phyloP scores from a whole-genome alignment of 2,329 filamentous ascomycete genomes.

The Diaporthe batatas region DNA sequence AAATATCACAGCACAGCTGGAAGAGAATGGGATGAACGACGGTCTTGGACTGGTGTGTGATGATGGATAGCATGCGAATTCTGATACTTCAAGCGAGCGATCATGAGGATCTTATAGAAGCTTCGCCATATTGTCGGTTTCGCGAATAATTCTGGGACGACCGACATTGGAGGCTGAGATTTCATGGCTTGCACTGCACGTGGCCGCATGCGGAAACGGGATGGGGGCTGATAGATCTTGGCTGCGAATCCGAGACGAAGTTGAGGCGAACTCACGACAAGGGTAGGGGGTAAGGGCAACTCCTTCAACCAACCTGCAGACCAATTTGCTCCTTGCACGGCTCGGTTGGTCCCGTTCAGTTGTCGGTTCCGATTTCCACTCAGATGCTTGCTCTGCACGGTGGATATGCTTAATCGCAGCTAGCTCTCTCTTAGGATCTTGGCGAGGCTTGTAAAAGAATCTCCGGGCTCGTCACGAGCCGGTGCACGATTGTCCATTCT shows the following conservation, averaged over 20 bases:
- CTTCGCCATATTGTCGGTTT: slow-evolving; percentile 5
- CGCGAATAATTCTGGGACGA: neutral
- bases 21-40: slow-evolving; percentile 32
- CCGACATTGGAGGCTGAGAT: neutral
- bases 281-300: slow-evolving; percentile 24
- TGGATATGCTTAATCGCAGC: slow-evolving; percentile 11
- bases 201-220: slow-evolving; percentile 21
- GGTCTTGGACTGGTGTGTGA: slow-evolving; percentile 18
- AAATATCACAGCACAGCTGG: slow-evolving; percentile 42
- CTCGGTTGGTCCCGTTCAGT: slow-evolving; percentile 15
- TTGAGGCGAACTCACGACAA: slow-evolving; percentile 31
- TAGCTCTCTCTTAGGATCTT: neutral
- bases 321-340: slow-evolving; percentile 25
- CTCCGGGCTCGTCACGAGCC: neutral
- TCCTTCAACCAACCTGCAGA: slow-evolving; percentile 11
- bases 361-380: slow-evolving; percentile 19
- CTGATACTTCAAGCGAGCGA: slow-evolving; percentile 17
- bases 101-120: slow-evolving; percentile 37
- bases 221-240: slow-evolving; percentile 32
- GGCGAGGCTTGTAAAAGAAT: neutral
- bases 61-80: slow-evolving; percentile 1
- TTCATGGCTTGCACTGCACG: slow-evolving; percentile 10
- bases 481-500: neutral
- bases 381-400: neutral
- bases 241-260: slow-evolving; percentile 29